These are phyloP conservation scores for Ceratobasidium sp. DNA, from an alignment of 1,284 basidiomycete species.

Conservation along the genomic window DNA sequence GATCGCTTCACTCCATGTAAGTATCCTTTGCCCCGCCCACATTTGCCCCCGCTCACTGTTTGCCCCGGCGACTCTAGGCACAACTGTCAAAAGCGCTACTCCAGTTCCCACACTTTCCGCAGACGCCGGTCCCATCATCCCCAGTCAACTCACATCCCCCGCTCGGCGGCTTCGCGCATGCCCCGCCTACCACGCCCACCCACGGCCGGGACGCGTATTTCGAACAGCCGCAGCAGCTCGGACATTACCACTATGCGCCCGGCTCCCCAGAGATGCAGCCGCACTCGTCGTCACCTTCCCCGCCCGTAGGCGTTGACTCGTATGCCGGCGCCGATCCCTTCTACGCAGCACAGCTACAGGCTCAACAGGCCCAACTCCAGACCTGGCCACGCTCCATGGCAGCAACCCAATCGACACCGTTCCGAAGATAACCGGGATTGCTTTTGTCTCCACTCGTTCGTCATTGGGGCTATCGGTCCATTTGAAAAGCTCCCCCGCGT, in stretches of 20 bases:
- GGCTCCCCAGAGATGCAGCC: conserved; percentile 27
- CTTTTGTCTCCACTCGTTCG: background rate
- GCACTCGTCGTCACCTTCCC: conserved; percentile 11
- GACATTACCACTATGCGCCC: conserved; percentile 12
- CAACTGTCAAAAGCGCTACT: conserved; percentile 41
- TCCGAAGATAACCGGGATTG: conserved; percentile 6
- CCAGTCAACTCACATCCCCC: conserved; percentile 2
- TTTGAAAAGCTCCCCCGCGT: conserved; percentile 17
- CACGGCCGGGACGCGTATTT: conserved; percentile 19
- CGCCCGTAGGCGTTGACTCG: background rate
- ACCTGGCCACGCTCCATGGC: conserved; percentile 24
- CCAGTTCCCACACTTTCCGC: conserved; percentile 40
- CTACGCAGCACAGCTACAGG: conserved; percentile 20
- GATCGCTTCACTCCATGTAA: conserved; percentile 43
- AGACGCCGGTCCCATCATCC: conserved; percentile 37
- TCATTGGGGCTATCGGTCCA: conserved; percentile 19
- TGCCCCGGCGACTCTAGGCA: conserved; percentile 24
- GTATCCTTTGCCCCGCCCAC: background rate
- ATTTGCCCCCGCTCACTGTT: background rate
- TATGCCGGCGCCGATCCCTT: conserved; percentile 23
- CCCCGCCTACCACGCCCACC: conserved; percentile 38
- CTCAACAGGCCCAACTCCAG: conserved; percentile 24
- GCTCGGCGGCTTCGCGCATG: conserved; percentile 20
- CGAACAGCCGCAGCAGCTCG: conserved; percentile 8
- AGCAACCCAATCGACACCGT: background rate